phyloP scores from a whole-genome alignment of 148 eudicot species.

The Rhododendron ovatum region DNA sequence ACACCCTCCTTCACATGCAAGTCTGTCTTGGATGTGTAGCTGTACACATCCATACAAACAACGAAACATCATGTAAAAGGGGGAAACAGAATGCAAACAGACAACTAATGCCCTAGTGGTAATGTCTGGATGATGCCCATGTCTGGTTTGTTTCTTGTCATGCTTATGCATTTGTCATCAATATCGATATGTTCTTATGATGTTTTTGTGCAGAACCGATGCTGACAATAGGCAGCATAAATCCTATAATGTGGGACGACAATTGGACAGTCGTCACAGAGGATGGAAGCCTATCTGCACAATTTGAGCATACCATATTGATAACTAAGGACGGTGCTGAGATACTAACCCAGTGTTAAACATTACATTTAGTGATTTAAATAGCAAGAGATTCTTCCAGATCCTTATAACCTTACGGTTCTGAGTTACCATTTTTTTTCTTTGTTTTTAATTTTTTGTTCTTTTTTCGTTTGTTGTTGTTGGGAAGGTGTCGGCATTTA shows the following conservation, averaged over 20 bases:
- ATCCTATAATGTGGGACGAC: constrained; percentile 88
- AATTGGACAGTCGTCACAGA: constrained; percentile 92
- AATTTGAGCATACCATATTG: constrained; percentile 88
- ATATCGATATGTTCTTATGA: not conserved
- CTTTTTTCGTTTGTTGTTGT: not conserved
- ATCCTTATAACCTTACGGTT: not conserved
- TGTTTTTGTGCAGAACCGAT: constrained; percentile 72
- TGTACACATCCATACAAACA: not conserved
- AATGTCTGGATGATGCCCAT: not conserved
- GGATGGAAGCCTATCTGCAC: constrained; percentile 94
- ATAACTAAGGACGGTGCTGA: constrained; percentile 80
- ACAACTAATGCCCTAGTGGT: not conserved
- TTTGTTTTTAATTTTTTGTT: not conserved
- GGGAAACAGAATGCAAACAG: not conserved
- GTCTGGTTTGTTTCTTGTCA: not conserved
- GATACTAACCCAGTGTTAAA: constrained; percentile 73
- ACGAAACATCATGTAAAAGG: not conserved
- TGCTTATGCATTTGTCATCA: not conserved
- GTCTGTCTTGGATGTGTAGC: not conserved
- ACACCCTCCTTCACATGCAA: not conserved
- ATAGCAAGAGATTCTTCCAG: not conserved
- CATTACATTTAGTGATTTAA: not conserved
- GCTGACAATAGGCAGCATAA: constrained; percentile 82
- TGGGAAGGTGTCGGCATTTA: not conserved
- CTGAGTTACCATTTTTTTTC: not conserved